Conservation (phyloP, 2,329 filamentous ascomycete genomes). For the Cladosporium sp. region DNA sequence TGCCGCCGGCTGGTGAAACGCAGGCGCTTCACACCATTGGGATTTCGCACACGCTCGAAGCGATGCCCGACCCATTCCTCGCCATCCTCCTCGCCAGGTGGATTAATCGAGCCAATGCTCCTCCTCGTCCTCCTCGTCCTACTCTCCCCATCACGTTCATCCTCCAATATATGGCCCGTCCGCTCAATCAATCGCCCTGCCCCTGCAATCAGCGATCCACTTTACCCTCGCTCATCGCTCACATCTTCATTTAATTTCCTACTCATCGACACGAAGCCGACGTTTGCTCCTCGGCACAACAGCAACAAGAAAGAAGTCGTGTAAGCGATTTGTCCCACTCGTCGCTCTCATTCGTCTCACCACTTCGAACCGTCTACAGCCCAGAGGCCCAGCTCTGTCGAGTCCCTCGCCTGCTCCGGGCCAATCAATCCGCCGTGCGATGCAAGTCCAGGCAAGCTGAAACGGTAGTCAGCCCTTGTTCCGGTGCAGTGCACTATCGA, state of each 20-base stretch:
- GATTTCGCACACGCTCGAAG: not conserved
- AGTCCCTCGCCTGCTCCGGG: slow-evolving; percentile 5
- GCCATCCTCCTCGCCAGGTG: not conserved
- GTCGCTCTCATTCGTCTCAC: slow-evolving; percentile 8
- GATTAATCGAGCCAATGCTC: too few relatives aligned
- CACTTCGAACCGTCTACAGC: slow-evolving; percentile 1
- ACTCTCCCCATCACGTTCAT: not conserved
- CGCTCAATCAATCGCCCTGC: slow-evolving; percentile 6
- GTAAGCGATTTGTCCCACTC: too few relatives aligned
- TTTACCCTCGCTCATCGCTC: not conserved
- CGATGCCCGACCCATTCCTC: not conserved
- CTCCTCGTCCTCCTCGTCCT: not conserved
- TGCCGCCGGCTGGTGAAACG: slow-evolving; percentile 5
- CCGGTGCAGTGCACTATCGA: slow-evolving; percentile 11
- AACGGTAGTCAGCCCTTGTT: slow-evolving; percentile 7
- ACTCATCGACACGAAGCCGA: too few relatives aligned
- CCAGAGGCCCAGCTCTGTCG: not conserved
- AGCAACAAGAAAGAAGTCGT: too few relatives aligned
- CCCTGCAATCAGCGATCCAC: slow-evolving; percentile 12
- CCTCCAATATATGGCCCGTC: slow-evolving; percentile 10
- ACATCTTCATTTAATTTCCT: not conserved
- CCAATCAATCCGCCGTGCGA: slow-evolving; percentile 7
- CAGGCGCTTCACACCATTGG: not conserved
- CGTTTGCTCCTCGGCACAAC: too few relatives aligned
- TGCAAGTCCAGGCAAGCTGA: slow-evolving; percentile 9